Evolutionary conservation across 2,329 filamentous ascomycete species (phyloP).

Genomic region (Pyrenophora graminea): DNA sequence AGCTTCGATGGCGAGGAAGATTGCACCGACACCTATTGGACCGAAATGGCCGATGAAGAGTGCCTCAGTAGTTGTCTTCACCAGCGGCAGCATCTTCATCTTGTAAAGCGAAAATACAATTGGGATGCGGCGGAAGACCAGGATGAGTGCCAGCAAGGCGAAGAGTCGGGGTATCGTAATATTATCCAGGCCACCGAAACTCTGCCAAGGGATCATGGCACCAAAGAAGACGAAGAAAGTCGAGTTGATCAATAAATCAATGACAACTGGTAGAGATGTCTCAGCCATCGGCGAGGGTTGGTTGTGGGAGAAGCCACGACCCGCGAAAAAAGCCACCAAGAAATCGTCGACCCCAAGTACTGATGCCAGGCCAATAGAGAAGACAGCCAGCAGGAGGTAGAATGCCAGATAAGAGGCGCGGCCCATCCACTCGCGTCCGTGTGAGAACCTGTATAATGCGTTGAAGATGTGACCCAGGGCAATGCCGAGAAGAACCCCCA

Average conservation of each 20-base stretch:
- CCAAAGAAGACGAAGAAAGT: slow-evolving; percentile 63
- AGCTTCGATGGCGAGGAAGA: slow-evolving; percentile 62
- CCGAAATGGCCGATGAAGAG: slow-evolving; percentile 62
- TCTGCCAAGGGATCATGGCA: slow-evolving; percentile 57
- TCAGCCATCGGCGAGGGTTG: slow-evolving; percentile 57
- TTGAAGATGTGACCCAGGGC: slow-evolving; percentile 56
- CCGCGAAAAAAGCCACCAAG: slow-evolving; percentile 60
- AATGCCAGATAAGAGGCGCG: slow-evolving; percentile 58
- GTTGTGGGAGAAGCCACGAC: slow-evolving; percentile 59
- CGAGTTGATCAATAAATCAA: slow-evolving; percentile 61
- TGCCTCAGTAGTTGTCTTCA: slow-evolving; percentile 57
- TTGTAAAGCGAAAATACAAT: slow-evolving; percentile 55
- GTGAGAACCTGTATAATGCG: slow-evolving; percentile 53
- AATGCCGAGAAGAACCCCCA: slow-evolving; percentile 55
- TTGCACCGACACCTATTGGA: slow-evolving; percentile 61
- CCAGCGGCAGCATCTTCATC: slow-evolving; percentile 50
- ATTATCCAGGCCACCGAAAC: slow-evolving; percentile 44
- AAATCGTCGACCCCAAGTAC: slow-evolving; percentile 61
- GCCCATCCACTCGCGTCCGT: slow-evolving; percentile 53
- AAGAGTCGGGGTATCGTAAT: slow-evolving; percentile 52
- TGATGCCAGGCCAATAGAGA: slow-evolving; percentile 57
- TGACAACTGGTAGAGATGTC: slow-evolving; percentile 54
- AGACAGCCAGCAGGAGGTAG: slow-evolving; percentile 59
- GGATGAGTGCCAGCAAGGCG: slow-evolving; percentile 54
- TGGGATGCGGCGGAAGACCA: slow-evolving; percentile 59